Conservation (phyloP, 305 asterid species). For the Fraxinus xanthoxyloides region DNA sequence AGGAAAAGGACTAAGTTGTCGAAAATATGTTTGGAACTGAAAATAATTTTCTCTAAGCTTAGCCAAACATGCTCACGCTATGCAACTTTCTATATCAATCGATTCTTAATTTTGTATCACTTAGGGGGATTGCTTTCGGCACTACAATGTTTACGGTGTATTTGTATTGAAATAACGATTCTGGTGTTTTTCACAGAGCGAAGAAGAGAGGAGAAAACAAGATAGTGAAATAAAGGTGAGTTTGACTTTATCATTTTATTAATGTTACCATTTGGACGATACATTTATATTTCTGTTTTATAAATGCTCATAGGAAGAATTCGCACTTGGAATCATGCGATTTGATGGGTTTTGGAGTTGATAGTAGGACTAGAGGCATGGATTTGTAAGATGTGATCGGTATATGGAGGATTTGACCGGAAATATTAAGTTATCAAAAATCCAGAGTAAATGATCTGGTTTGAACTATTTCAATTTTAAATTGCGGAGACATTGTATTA, state of each 20-base stretch:
- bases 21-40: not conserved
- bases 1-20: not conserved
- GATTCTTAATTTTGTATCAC: not conserved
- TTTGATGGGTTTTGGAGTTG: not conserved
- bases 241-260: constrained; percentile 7
- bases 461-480: not conserved
- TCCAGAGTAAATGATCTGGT: not conserved
- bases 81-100: not conserved
- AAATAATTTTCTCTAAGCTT: not conserved
- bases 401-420: not conserved
- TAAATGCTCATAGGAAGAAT: not conserved
- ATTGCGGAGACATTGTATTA: not conserved
- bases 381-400: not conserved
- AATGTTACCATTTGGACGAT: not conserved
- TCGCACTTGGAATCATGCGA: not conserved
- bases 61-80: not conserved
- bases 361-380: not conserved
- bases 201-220: constrained; percentile 74
- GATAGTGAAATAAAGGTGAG: constrained; percentile 61
- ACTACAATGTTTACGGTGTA: not conserved
- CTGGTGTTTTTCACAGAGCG: constrained; percentile 53
- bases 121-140: not conserved
- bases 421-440: not conserved
- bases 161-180: constrained; percentile 19
- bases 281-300: constrained; percentile 11